Base-by-base conservation (phyloP, 2,329 filamentous ascomycete genomes). In the Paracamarosporium sp. region DNA sequence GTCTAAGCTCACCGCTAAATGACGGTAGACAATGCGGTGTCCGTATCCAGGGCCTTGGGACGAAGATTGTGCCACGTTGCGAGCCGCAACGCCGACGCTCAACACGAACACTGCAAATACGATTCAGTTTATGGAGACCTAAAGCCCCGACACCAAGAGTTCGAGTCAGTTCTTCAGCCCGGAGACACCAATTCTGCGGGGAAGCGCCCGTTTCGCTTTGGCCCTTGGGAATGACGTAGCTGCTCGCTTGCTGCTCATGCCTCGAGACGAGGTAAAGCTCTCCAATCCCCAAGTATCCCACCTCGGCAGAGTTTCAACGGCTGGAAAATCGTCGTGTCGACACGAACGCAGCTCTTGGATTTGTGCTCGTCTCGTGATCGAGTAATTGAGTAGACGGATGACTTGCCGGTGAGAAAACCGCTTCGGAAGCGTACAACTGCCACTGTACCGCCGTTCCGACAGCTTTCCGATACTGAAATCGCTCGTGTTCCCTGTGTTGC, bases 31-130 rank as follows among this genome's bases (percentile, higher is more conserved):
- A 5, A 28, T 15, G 12, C 40, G 22, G 22, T 17, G 12, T 31
- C 27, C 43, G 17, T 11, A 2, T 31, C 25, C 43, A 22, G 8
- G n/a, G n/a, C 27, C 4, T 28, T 25, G 43, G 43, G 25, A 28
- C 15, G 27, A 31, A 15, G 22, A 11, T 20, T n/a, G 31, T 36
- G 46, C 46, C 31, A 36, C 46, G 31, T 48, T 27, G 31, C 46
- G 46, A 36, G 46, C 46, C 46, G 25, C 1, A 76, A 75, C 45
- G n/a, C 67, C 70, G 28, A 74, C 72, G 11, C 24, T 74, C 13
- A n/a, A n/a, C n/a, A n/a, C 64, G 63, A 17, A 87, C 88, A 64
- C 81, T 88, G 64, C 79, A 85, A 25, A 27, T 13, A 36, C 31
- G 46, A 50, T 36, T 50, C 20, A 50, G 15, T 17, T 31, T 17